Conservation (phyloP, 805 yeast genomes). For the Myxozyma monticola region DNA sequence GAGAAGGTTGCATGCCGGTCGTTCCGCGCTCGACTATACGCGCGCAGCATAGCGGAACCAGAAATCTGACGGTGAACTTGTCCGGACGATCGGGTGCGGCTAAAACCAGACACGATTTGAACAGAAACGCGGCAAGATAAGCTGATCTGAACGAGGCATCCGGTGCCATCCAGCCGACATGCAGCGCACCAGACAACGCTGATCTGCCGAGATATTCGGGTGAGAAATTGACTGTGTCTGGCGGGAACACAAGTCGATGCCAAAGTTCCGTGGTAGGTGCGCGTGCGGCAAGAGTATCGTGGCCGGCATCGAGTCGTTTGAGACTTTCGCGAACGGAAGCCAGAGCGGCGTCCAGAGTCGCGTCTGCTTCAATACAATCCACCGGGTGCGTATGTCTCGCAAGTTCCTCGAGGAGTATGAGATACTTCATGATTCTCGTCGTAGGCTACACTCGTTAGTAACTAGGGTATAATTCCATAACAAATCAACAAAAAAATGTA, state of each 20-base stretch:
- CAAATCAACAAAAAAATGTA: not conserved
- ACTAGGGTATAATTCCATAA: not conserved
- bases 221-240: not conserved
- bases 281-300: not conserved
- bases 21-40: not conserved
- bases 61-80: conserved; percentile 18
- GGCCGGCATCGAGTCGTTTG: conserved; percentile 3
- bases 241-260: conserved; percentile 12
- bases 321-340: conserved; percentile 7
- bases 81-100: conserved; percentile 10
- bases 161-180: conserved; percentile 22
- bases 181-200: conserved; percentile 26
- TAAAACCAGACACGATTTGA: conserved; percentile 25
- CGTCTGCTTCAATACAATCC: conserved; percentile 17
- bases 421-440: conserved; percentile 18
- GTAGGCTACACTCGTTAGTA: conserved; percentile 17
- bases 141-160: conserved; percentile 16
- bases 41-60: conserved; percentile 21
- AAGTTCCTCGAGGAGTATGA: conserved; percentile 20
- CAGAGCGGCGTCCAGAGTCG: conserved; percentile 3
- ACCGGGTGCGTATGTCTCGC: conserved; percentile 12
- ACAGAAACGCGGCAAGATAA: conserved; percentile 24
- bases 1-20: conserved; percentile 16
- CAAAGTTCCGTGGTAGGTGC: conserved; percentile 17
- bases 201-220: conserved; percentile 24